Percentiles rank a stretch among this genome's conserved stretches.
These are phyloP conservation scores for Echria macrotheca DNA, from an alignment of 495 filamentous ascomycete species.

Conservation along the genomic window DNA sequence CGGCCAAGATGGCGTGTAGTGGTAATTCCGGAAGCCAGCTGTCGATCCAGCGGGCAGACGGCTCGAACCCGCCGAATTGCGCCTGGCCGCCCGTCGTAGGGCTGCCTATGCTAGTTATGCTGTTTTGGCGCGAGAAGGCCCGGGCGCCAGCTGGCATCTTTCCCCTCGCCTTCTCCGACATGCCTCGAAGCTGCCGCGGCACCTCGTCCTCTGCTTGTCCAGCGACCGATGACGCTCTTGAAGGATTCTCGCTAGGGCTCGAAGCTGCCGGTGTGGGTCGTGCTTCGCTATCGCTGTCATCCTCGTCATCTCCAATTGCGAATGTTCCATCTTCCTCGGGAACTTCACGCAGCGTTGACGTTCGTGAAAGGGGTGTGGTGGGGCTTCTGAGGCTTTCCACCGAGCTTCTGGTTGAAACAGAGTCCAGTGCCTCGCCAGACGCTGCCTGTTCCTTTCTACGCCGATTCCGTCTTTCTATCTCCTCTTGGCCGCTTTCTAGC, in stretches of 20 bases:
- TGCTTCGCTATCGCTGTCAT: constrained; percentile 71
- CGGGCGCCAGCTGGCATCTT: constrained; percentile 88
- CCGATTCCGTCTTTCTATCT: constrained; percentile 76
- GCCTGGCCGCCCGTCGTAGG: constrained; percentile 51
- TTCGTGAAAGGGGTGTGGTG: constrained; percentile 47
- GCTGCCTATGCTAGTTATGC: constrained; percentile 74
- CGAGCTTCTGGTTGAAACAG: constrained; percentile 52
- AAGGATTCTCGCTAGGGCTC: constrained; percentile 63
- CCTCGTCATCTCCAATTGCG: constrained; percentile 84
- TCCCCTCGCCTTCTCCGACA: constrained; percentile 96
- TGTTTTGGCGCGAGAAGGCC: constrained; percentile 87
- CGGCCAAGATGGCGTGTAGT: constrained; percentile 79
- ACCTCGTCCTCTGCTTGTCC: constrained; percentile 60
- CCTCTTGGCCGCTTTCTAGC: constrained; percentile 89
- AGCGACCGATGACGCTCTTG: constrained; percentile 68
- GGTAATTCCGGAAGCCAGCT: constrained; percentile 90
- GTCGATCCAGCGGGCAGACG: constrained; percentile 79
- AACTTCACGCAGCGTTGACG: constrained; percentile 65
- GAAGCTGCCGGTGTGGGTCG: constrained; percentile 65
- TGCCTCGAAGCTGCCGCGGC: constrained; percentile 84
- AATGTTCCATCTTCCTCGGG: constrained; percentile 73
- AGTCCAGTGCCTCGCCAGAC: constrained; percentile 39
- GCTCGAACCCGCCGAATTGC: constrained; percentile 60
- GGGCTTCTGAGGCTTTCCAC: constrained; percentile 69
- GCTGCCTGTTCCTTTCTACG: constrained; percentile 62